These are phyloP conservation scores for Arachnopeziza araneosa DNA, from an alignment of 2,329 filamentous ascomycete species.

Conservation along the genomic window DNA sequence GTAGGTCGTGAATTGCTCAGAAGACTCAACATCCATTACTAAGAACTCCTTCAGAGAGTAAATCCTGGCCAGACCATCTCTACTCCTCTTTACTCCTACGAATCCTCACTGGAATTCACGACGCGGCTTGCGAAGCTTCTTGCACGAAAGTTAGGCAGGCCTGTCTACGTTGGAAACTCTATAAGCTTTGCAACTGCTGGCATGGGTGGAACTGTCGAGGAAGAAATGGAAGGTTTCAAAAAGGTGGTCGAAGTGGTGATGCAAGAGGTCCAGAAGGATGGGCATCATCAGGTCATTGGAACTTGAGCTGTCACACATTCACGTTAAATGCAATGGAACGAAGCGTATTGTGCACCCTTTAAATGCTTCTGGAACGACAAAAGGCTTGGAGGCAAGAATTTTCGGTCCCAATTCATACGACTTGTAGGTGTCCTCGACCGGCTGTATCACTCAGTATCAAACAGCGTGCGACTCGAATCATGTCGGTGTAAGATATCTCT, in stretches of 20 bases:
- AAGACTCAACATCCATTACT: slow-evolving; percentile 1
- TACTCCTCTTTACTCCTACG: slow-evolving; percentile 72
- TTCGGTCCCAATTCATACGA: neutral
- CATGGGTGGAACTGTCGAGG: slow-evolving; percentile 77
- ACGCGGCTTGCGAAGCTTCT: slow-evolving; percentile 78
- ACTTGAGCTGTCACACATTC: neutral
- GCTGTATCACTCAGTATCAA: neutral
- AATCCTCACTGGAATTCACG: slow-evolving; percentile 79
- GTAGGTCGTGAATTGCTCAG: slow-evolving; percentile 42
- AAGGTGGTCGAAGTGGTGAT: slow-evolving; percentile 66
- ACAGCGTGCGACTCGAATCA: neutral
- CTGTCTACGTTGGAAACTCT: slow-evolving; percentile 88
- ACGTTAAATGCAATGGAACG: neutral
- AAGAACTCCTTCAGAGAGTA: slow-evolving; percentile 22
- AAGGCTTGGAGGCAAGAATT: neutral
- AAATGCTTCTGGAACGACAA: neutral
- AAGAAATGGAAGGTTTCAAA: slow-evolving; percentile 87
- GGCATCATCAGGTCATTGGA: slow-evolving; percentile 10
- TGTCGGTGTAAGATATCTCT: neutral
- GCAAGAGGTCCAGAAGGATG: slow-evolving; percentile 40
- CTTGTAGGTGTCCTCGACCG: neutral
- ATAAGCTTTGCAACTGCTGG: slow-evolving; percentile 69
- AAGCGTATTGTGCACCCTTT: neutral
- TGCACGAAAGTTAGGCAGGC: slow-evolving; percentile 63
- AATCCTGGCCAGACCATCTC: slow-evolving; percentile 58